phyloP scores from a whole-genome alignment of 2,329 filamentous ascomycete genomes.

The Fusarium buharicum region DNA sequence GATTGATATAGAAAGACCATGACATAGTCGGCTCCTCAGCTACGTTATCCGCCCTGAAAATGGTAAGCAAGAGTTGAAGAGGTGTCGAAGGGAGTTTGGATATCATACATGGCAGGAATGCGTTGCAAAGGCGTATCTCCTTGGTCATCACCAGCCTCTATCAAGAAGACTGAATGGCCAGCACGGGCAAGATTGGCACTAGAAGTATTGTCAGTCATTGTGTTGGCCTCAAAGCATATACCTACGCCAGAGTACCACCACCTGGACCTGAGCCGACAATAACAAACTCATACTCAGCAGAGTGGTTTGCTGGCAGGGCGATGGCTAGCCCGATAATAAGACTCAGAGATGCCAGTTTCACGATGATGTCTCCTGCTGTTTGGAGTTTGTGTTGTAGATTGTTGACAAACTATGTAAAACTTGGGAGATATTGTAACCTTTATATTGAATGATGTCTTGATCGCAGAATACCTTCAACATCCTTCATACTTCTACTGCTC shows the following conservation, averaged over 20 bases:
- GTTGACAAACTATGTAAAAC: too few species aligned
- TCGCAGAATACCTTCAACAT: neutral
- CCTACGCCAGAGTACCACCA: slow-evolving; percentile 61
- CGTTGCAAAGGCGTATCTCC: slow-evolving; percentile 45
- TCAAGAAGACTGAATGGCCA: slow-evolving; percentile 65
- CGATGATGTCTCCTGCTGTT: too few species aligned
- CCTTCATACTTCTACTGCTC: neutral
- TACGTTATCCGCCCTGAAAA: slow-evolving; percentile 9
- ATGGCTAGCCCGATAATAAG: too few species aligned
- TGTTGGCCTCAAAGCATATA: too few species aligned
- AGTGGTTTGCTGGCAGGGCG: too few species aligned
- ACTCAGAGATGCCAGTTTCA: too few species aligned
- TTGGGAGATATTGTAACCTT: too few species aligned
- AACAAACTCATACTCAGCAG: slow-evolving; percentile 72
- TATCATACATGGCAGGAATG: too few species aligned
- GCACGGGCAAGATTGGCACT: slow-evolving; percentile 62
- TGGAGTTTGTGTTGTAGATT: too few species aligned
- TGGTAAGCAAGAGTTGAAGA: too few species aligned
- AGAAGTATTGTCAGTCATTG: too few species aligned
- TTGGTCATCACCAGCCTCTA: slow-evolving; percentile 67
- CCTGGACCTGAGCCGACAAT: slow-evolving; percentile 67
- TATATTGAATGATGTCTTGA: neutral
- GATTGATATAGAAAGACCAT: slow-evolving; percentile 71
- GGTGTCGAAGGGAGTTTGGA: too few species aligned
- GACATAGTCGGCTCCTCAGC: slow-evolving; percentile 35